phyloP scores from a whole-genome alignment of 2,329 filamentous ascomycete species.

The Fusarium scirpi region DNA sequence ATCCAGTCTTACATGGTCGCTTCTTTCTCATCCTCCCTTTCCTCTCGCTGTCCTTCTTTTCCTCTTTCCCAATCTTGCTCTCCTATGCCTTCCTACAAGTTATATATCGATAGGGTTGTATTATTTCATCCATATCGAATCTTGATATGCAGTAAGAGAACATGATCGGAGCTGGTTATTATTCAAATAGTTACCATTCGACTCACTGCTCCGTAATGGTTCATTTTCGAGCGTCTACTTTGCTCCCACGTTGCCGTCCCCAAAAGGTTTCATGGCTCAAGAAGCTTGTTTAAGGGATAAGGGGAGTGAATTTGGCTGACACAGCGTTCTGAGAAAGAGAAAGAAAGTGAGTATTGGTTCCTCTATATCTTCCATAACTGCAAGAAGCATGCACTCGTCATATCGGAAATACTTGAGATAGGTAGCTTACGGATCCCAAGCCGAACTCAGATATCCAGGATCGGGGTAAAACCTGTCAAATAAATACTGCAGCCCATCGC shows the following conservation, averaged over 20 bases:
- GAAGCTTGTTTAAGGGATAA: background rate
- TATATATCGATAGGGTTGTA: background rate
- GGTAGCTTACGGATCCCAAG: no score
- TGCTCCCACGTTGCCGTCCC: background rate
- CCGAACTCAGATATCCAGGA: background rate
- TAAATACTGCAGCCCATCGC: background rate
- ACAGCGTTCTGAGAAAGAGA: background rate
- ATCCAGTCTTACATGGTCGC: background rate
- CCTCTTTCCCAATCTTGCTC: background rate
- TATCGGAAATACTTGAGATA: background rate
- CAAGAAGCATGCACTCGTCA: background rate
- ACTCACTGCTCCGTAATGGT: background rate
- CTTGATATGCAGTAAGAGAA: background rate
- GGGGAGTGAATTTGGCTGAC: no score
- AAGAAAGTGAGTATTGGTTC: background rate
- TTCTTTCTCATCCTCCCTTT: background rate
- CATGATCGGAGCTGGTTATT: background rate
- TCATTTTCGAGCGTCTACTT: background rate
- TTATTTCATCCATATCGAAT: fast-evolving
- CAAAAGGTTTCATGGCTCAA: background rate
- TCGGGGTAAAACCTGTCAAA: background rate
- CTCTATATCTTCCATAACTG: background rate
- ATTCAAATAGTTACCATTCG: background rate
- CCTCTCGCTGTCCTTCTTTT: background rate
- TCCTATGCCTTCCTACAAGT: background rate